These are phyloP conservation scores for Iris pallida DNA, from an alignment of 116 monocot species.

Conservation along the genomic window DNA sequence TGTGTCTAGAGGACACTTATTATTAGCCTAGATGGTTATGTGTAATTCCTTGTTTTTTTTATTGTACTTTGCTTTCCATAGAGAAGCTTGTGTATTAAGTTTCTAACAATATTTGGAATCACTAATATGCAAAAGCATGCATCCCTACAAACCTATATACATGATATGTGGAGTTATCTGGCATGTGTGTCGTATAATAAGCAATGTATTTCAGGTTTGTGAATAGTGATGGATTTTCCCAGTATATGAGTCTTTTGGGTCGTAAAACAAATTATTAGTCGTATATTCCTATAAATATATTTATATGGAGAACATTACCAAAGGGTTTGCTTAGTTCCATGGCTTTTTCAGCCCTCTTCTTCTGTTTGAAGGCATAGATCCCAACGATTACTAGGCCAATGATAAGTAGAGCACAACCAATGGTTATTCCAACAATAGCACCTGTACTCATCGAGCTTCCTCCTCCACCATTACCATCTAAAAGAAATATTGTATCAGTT, in stretches of 20 bases:
- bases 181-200: too few species aligned
- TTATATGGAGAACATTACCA: conserved; percentile 25
- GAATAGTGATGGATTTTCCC: not conserved
- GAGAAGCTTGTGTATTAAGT: too few species aligned
- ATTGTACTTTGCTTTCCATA: too few species aligned
- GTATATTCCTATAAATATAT: not conserved
- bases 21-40: too few species aligned
- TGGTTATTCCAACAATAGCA: conserved; percentile 33
- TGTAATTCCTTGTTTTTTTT: too few species aligned
- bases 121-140: too few species aligned
- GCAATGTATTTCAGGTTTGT: not conserved
- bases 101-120: too few species aligned
- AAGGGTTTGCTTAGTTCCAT: conserved; percentile 34
- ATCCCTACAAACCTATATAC: too few species aligned
- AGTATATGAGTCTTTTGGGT: not conserved
- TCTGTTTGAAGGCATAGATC: conserved; percentile 42
- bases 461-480: conserved; percentile 13
- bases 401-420: conserved; percentile 31
- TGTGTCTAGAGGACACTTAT: not conserved
- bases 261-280: not conserved
- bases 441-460: conserved; percentile 30
- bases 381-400: conserved; percentile 26
- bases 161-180: too few species aligned
- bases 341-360: conserved; percentile 39
- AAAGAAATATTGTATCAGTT: conserved; percentile 7